These are phyloP conservation scores for Beauveria medogensis DNA, from an alignment of 2,329 filamentous ascomycete species.

Conservation along the genomic window DNA sequence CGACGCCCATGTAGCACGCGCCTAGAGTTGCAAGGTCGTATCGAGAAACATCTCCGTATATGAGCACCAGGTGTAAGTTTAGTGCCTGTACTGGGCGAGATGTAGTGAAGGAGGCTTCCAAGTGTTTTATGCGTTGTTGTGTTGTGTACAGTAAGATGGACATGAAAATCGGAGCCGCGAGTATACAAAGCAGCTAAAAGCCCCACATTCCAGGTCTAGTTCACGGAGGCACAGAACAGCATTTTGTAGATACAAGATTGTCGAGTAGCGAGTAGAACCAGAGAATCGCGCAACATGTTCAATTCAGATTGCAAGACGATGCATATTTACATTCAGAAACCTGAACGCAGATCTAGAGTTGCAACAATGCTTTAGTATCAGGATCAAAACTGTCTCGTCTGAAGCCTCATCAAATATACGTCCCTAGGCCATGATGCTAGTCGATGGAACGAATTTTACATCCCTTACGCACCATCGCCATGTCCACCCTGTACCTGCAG, in stretches of 20 bases:
- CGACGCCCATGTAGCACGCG: too few relatives aligned
- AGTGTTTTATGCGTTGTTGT: background rate
- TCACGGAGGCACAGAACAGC: background rate
- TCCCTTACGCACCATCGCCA: background rate
- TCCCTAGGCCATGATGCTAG: background rate
- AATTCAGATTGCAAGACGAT: background rate
- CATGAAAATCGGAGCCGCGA: background rate
- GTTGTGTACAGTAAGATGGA: background rate
- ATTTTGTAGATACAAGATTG: background rate
- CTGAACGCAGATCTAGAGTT: background rate
- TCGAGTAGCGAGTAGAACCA: background rate
- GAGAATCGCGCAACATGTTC: background rate
- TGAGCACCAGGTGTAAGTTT: too few relatives aligned
- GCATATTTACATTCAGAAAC: background rate
- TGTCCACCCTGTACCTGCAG: conserved; percentile 9
- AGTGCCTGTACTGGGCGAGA: too few relatives aligned
- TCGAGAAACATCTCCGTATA: too few relatives aligned
- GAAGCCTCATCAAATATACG: background rate
- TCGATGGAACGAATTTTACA: background rate
- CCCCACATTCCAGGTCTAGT: background rate
- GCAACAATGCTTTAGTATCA: background rate
- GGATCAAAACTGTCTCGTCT: background rate
- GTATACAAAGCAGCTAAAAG: background rate
- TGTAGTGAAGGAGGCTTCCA: too few relatives aligned
- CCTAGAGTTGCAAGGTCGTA: too few relatives aligned